Base-by-base conservation (phyloP, 202 grass and related monocot genomes). In the Panicum hallii region DNA sequence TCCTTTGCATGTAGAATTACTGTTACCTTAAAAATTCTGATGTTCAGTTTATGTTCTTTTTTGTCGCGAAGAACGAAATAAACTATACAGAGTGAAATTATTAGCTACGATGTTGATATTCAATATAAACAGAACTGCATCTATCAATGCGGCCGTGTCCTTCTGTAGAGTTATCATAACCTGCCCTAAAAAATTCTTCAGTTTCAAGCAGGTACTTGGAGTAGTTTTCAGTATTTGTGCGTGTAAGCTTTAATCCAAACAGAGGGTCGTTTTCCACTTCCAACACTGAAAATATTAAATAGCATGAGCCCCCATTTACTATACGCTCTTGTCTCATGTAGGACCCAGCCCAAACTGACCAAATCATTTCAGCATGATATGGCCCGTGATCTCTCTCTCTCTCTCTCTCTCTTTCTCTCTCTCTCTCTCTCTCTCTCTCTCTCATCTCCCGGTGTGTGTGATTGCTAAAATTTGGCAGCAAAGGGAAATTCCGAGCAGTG, bases 341-440 rank as follows among this genome's bases (percentile, higher is more conserved):
- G 65, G 87, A 77, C 90, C 66, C 46, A 84, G 72, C 63, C 58
- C 47, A 57, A 91, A 90, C 55, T 90, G 87, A 91, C 89, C 78
- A 62, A 90, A 86, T 85, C 56, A 93, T 94, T 86, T 73, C 73
- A 86, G 23, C 70, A 85, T 92, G 86, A 88, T 87, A 89, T 89
- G 81, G 20, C 42, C 88, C 92, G 92, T 97, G 94, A 89, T n/a
- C 48, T 54, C 63, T 30, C 79, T 73, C 79, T 70, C 79, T 79
- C 69, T 88, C 73, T 80, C 66, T 72, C 75, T 48, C 82, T 81
- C 65, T 81, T 49, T 69, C 64, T 53, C 77, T 66, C 77, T 41
- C 69, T 52, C 53, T 26, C 83, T 70, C 81, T 65, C 83, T 79
- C 69, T 83, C 74, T 76, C 58, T 72, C 69, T 43, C 79, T 36